Percentiles rank a stretch among this genome's conserved stretches.
These are phyloP conservation scores for Eimeria maxima DNA, from an alignment of 169 alveolate genomes.

Conservation along the genomic window DNA sequence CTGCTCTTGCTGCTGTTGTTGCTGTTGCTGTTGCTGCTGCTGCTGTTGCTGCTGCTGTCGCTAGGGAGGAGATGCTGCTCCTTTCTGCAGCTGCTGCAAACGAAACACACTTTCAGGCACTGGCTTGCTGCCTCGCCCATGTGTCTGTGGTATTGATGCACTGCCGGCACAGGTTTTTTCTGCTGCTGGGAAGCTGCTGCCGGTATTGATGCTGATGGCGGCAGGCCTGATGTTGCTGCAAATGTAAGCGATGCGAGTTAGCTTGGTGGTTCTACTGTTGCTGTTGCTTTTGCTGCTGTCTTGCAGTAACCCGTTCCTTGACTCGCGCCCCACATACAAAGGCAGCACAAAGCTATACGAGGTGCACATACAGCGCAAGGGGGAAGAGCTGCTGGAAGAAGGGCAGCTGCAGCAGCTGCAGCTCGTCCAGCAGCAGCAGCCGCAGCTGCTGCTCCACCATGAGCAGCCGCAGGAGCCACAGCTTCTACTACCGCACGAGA, in stretches of 20 bases:
- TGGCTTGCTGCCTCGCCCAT: not conserved
- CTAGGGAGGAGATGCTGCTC: not conserved
- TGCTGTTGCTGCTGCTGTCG: slow-evolving; percentile 24
- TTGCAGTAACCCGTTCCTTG: slow-evolving; percentile 57
- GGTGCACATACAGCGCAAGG: slow-evolving; percentile 63
- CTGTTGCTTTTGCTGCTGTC: slow-evolving; percentile 21
- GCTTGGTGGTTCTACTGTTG: slow-evolving; percentile 10
- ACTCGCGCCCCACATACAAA: slow-evolving; percentile 62
- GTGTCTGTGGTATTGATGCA: not conserved
- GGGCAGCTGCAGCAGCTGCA: slow-evolving; percentile 71
- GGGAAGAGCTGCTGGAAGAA: slow-evolving; percentile 52
- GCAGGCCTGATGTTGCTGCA: not conserved
- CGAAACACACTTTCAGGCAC: not conserved
- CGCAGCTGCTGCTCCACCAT: slow-evolving; percentile 30
- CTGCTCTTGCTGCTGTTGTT: slow-evolving; percentile 35
- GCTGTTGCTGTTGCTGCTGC: slow-evolving; percentile 38
- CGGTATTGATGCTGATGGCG: not conserved
- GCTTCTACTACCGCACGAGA: slow-evolving; percentile 11
- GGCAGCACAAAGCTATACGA: slow-evolving; percentile 68
- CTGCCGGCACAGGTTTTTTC: not conserved
- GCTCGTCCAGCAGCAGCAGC: slow-evolving; percentile 4
- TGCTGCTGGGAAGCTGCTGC: slow-evolving; percentile 17
- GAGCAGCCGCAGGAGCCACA: slow-evolving; percentile 33
- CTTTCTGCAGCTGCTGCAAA: not conserved
- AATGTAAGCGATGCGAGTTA: not conserved